Percentiles rank a stretch among this genome's conserved stretches.
Evolutionary conservation across 805 yeast genomes (phyloP).

Genomic region (Wickerhamomyces subpelliculosus): DNA sequence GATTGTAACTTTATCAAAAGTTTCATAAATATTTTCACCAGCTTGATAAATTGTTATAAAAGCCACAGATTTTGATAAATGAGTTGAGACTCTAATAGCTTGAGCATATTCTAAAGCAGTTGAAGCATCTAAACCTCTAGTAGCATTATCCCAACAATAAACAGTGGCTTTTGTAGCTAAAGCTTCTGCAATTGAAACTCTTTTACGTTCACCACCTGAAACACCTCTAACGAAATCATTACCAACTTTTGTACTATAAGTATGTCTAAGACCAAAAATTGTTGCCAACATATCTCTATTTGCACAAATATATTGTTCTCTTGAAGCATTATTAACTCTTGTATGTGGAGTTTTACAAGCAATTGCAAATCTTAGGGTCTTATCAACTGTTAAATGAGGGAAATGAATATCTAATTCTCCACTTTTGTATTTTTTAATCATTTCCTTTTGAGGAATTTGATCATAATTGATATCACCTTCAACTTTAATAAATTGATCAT

Average conservation of each 20-base stretch:
- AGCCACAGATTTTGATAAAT: slow-evolving; percentile 45
- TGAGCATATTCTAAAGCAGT: slow-evolving; percentile 72
- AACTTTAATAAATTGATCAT: slow-evolving; percentile 34
- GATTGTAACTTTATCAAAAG: slow-evolving; percentile 57
- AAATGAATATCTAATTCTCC: slow-evolving; percentile 67
- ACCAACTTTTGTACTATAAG: slow-evolving; percentile 55
- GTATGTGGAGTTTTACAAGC: slow-evolving; percentile 61
- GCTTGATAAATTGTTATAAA: slow-evolving; percentile 68
- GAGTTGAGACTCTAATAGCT: slow-evolving; percentile 56
- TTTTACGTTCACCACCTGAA: slow-evolving; percentile 81
- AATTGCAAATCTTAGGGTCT: slow-evolving; percentile 65
- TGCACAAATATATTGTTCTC: slow-evolving; percentile 40
- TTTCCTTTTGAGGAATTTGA: slow-evolving; percentile 51
- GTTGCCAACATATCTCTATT: slow-evolving; percentile 44
- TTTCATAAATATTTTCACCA: slow-evolving; percentile 56
- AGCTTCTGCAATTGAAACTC: slow-evolving; percentile 80
- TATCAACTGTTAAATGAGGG: slow-evolving; percentile 70
- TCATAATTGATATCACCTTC: slow-evolving; percentile 56
- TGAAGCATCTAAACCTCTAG: slow-evolving; percentile 81
- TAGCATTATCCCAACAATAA: slow-evolving; percentile 76
- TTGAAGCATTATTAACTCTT: slow-evolving; percentile 40
- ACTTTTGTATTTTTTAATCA: slow-evolving; percentile 50
- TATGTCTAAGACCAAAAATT: slow-evolving; percentile 53
- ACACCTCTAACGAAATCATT: slow-evolving; percentile 62
- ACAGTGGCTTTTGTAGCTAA: slow-evolving; percentile 56